Base-by-base conservation (phyloP, 176 grass and related monocot genomes). In the Ensete glaucum region DNA sequence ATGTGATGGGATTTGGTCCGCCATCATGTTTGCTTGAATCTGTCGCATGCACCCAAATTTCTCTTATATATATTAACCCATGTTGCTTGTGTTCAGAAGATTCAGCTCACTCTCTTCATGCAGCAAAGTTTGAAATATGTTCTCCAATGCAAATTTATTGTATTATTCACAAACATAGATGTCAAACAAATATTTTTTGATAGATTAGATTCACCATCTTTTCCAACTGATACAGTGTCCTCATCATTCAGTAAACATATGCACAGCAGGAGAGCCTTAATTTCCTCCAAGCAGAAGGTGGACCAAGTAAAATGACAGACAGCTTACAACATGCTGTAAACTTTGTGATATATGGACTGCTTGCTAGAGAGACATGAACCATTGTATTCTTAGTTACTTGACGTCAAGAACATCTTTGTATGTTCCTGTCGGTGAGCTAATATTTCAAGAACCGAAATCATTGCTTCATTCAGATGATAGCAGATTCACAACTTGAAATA, bases 1-100 rank as follows among this genome's bases (percentile, higher is more conserved):
- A 54, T 77, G 62, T 69, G 74, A 66, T 74, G 80, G 89, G 83
- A 86, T 86, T 86, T 81, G 90, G 84, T 86, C 86, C 83, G 50
- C 13, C 78, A 27, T 85, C 81, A 62, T 53, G 70, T 70, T 80
- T 82, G 90, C 84, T 92, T 89, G 63, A 69, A 78, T 79, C 66
- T 73, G 51, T 24, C 62, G 90, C 81, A 87, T 69, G 90, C 81
- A 87, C 64, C 77, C 24, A 49, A 50, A 69, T 57, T 82, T 82
- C 83, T 88, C 86, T 79, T 52, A 52, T 34, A 34, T 34, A 34
- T 34, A 34, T 34, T 34, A 34, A 3, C 29, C 29, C 29, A 34
- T 34, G 29, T 34, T 34, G 29, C 29, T 34, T 34, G 29, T 34
- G 17, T 22, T 26, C 75, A 10, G 53, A 77, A 64, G 26, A 51